Evolutionary conservation across 257 asterid species (phyloP).

Genomic region (Plantago elongata): DNA sequence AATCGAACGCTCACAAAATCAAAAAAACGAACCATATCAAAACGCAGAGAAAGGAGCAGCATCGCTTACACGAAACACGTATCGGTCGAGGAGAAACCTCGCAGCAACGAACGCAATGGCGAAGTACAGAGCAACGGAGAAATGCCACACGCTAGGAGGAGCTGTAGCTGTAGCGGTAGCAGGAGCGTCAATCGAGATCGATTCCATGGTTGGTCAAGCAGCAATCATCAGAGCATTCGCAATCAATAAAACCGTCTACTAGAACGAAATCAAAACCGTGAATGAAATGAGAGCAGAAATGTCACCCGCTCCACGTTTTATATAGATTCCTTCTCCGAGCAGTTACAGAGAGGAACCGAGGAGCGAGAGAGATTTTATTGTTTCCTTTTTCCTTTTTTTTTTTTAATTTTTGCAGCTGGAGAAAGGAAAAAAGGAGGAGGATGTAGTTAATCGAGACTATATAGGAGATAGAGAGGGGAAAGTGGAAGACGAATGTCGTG

Average conservation of each 20-base stretch:
- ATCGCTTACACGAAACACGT: conserved; percentile 64
- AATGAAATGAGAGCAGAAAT: no score
- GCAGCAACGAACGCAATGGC: conserved; percentile 53
- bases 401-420: not conserved
- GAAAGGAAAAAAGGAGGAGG: not conserved
- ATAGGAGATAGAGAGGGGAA: conserved; percentile 1
- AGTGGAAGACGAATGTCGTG: conserved; percentile 20
- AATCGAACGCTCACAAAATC: no score
- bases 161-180: no score
- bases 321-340: no score
- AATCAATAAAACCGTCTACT: no score
- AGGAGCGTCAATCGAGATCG: conserved; percentile 20
- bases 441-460: not conserved
- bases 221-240: no score
- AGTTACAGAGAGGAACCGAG: no score
- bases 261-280: no score
- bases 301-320: no score
- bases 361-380: no score
- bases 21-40: not conserved
- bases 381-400: no score
- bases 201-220: conserved; percentile 20
- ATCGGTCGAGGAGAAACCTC: conserved; percentile 72
- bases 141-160: not conserved
- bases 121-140: conserved; percentile 43
- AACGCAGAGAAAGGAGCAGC: not conserved